Evolutionary conservation across 106 monocot genomes (phyloP).

Genomic region (Apostasia shenzhenica): DNA sequence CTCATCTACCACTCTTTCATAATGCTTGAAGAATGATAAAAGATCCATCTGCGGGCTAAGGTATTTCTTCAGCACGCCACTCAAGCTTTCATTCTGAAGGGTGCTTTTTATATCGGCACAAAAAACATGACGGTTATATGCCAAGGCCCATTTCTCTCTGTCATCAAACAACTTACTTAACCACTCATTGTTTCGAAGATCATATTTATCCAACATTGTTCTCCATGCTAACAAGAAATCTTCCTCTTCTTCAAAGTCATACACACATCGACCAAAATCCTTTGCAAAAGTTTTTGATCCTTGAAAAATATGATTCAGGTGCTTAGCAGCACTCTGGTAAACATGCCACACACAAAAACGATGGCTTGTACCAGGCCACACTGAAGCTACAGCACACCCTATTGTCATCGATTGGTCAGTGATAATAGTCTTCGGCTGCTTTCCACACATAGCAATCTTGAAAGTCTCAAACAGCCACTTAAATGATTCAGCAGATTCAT

Average conservation of each 20-base stretch:
- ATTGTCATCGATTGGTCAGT: conserved; percentile 30
- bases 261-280: conserved; percentile 41
- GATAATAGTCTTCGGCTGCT: conserved; percentile 39
- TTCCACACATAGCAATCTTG: conserved; percentile 41
- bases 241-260: conserved; percentile 46
- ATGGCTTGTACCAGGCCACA: conserved; percentile 30
- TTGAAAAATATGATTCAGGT: conserved; percentile 40
- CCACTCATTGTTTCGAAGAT: conserved; percentile 39
- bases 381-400: conserved; percentile 20
- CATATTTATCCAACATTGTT: conserved; percentile 43
- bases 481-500: conserved; percentile 44
- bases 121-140: conserved; percentile 34
- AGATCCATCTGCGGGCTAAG: conserved; percentile 44
- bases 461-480: conserved; percentile 57
- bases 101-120: conserved; percentile 39
- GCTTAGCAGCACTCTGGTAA: conserved; percentile 41
- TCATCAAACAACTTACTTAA: conserved; percentile 33
- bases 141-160: conserved; percentile 32
- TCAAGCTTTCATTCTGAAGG: conserved; percentile 31
- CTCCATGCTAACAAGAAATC: conserved; percentile 44
- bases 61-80: conserved; percentile 29
- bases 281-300: conserved; percentile 52
- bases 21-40: conserved; percentile 40
- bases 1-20: conserved; percentile 38
- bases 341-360: conserved; percentile 46